Conservation (phyloP, 2,329 filamentous ascomycete genomes). For the Colletotrichum simmondsii region DNA sequence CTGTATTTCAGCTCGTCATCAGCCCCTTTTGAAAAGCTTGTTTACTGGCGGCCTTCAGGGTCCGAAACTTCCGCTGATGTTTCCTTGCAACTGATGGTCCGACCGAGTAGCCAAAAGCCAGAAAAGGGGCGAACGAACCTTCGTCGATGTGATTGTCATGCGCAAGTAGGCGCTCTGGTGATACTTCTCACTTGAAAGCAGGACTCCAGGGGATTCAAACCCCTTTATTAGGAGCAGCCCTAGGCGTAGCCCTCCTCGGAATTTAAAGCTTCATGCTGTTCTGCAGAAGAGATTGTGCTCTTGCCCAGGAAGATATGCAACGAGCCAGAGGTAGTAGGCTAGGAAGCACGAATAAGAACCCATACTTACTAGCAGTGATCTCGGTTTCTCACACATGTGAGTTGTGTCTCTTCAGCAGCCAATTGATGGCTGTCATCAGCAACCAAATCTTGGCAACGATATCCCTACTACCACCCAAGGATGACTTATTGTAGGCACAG, state of each 20-base stretch:
- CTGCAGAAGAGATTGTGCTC: background rate
- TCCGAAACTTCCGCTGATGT: background rate
- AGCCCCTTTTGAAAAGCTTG: conserved; percentile 1
- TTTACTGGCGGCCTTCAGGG: background rate
- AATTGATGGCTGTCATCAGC: background rate
- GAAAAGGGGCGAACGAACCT: background rate
- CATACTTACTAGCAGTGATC: background rate
- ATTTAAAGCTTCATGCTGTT: background rate
- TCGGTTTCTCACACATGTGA: too few relatives aligned
- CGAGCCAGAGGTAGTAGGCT: too few relatives aligned
- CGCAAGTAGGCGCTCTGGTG: background rate
- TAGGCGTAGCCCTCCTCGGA: background rate
- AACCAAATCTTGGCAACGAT: background rate
- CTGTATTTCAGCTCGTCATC: background rate
- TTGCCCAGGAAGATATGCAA: background rate
- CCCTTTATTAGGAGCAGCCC: background rate
- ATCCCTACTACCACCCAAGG: background rate
- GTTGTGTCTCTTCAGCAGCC: background rate
- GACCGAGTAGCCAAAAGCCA: background rate
- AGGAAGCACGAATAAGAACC: too few relatives aligned
- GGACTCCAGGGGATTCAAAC: background rate
- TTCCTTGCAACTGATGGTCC: background rate
- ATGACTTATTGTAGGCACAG: background rate
- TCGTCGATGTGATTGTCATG: background rate
- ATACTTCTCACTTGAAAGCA: background rate